phyloP scores from a whole-genome alignment of 352 stramenopile species.

The Elongisporangium prolatum region DNA sequence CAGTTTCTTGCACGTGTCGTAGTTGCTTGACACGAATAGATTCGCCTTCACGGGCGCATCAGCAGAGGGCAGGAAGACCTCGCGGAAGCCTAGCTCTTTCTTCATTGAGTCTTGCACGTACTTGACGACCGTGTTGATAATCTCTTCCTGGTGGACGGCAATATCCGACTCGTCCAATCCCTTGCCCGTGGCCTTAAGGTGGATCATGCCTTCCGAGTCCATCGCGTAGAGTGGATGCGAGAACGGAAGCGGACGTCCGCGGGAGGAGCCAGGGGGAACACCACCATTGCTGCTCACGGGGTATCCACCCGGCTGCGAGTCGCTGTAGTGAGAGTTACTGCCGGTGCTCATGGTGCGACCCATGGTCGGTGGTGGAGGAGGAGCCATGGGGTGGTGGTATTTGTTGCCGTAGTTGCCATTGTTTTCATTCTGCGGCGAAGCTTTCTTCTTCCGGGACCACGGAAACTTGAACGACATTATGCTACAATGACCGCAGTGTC shows the following conservation, averaged over 20 bases:
- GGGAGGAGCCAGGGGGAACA: conserved; percentile 8
- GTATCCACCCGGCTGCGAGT: conserved; percentile 14
- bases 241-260: conserved; percentile 48
- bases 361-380: conserved; percentile 36
- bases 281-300: conserved; percentile 21
- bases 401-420: conserved; percentile 28
- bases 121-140: conserved; percentile 82
- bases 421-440: conserved; percentile 25
- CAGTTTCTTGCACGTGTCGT: conserved; percentile 73
- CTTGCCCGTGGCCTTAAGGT: conserved; percentile 82
- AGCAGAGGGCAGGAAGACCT: conserved; percentile 65
- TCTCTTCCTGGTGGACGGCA: conserved; percentile 85
- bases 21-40: conserved; percentile 81
- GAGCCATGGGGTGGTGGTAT: conserved; percentile 23
- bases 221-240: conserved; percentile 79
- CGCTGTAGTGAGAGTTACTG: conserved; percentile 4
- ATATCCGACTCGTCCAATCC: conserved; percentile 78
- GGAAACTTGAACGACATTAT: conserved; percentile 70
- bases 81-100: conserved; percentile 68
- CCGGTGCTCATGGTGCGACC: conserved; percentile 41
- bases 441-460: conserved; percentile 71
- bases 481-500: not conserved
- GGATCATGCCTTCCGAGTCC: conserved; percentile 81
- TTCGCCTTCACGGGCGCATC: conserved; percentile 79
- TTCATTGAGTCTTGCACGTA: conserved; percentile 86